These are phyloP conservation scores for Podospora didyma DNA, from an alignment of 495 filamentous ascomycete genomes.

Conservation along the genomic window DNA sequence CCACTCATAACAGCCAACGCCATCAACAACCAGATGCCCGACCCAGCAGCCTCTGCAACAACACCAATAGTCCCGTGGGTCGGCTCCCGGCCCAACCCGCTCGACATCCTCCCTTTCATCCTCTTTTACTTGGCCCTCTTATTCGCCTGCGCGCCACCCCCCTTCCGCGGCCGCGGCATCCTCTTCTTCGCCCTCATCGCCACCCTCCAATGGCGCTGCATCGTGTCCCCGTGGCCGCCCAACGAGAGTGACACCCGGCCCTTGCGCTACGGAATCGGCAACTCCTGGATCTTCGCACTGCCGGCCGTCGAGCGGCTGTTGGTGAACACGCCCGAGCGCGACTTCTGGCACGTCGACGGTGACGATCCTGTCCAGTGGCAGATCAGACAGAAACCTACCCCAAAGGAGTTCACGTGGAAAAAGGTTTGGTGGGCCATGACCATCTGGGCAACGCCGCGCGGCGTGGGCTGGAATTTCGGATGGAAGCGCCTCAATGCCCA, in stretches of 20 bases:
- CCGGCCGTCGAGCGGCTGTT: slow-evolving; percentile 8
- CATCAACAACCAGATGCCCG: too few relatives aligned
- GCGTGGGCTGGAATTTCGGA: slow-evolving; percentile 19
- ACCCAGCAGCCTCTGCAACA: too few relatives aligned
- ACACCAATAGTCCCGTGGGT: too few relatives aligned
- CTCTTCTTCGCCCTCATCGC: slow-evolving; percentile 5
- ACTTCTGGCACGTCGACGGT: slow-evolving; percentile 7
- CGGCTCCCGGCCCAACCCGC: too few relatives aligned
- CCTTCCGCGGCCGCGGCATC: slow-evolving; percentile 8
- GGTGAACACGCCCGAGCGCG: slow-evolving; percentile 10
- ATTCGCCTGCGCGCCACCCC: slow-evolving; percentile 6
- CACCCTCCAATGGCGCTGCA: slow-evolving; percentile 5
- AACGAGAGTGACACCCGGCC: slow-evolving; percentile 9
- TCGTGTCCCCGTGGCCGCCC: slow-evolving; percentile 15
- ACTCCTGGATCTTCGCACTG: slow-evolving; percentile 16
- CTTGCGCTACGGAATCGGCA: slow-evolving; percentile 10
- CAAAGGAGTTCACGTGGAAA: slow-evolving; percentile 3
- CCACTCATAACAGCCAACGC: too few relatives aligned
- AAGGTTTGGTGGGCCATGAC: slow-evolving; percentile 9
- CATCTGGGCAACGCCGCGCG: slow-evolving; percentile 11
- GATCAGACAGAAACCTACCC: neutral
- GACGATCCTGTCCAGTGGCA: neutral
- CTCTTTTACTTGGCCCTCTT: slow-evolving; percentile 10
- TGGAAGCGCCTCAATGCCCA: slow-evolving; percentile 1
- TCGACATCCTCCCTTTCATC: slow-evolving; percentile 12